Evolutionary conservation across 2,329 filamentous ascomycete genomes (phyloP), one percentile per base, ranked within the genome.

Genomic region (Aspergillus ochraceus): DNA sequence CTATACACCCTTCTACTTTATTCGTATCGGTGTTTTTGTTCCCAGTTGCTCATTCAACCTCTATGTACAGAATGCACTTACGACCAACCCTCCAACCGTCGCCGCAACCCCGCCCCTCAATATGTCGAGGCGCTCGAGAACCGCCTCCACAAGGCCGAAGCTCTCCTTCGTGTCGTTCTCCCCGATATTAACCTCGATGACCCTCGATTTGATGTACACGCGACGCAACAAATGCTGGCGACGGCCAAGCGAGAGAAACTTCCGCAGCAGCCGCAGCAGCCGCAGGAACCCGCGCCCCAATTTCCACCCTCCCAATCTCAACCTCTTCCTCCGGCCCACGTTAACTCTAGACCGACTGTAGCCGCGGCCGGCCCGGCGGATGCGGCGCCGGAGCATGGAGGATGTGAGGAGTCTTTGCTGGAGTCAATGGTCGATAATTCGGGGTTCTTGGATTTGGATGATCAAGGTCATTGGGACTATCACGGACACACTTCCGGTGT

Each of bases 371-470:
- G 45, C 19, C 14, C 66, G 12, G 36, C 52, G 22, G 66, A 66
- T 32, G 47, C 65, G 12, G 66, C 70, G 17, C 67, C 70, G 4
- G 74, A 71, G 52, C 71, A 74, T 10, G 68, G 76, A 53, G 76
- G 79, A 50, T 83, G 83, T 30, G 83, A 88, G 49, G 91, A 94
- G 66, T 86, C 86, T 11, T 86, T 94, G 64, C 81, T 99, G 26
- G 88, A 94, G 71, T 96, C 93, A 29, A 98, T 99, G 94, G 92
- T 98, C 59, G 90, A 94, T 71, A 91, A 91, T 47, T 92, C 94
- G 2, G 95, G 94, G 39, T 90, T 93, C 72, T 83, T 99, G 19
- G 94, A 98, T 70, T 83, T 98, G 36, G 92, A 96, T 68, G 94
- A 98, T 67, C 87, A 88, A 68, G 94, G 94, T 47, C 88, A 95